Conservation (phyloP, 2,329 filamentous ascomycete genomes). For the Claviceps sorghi region DNA sequence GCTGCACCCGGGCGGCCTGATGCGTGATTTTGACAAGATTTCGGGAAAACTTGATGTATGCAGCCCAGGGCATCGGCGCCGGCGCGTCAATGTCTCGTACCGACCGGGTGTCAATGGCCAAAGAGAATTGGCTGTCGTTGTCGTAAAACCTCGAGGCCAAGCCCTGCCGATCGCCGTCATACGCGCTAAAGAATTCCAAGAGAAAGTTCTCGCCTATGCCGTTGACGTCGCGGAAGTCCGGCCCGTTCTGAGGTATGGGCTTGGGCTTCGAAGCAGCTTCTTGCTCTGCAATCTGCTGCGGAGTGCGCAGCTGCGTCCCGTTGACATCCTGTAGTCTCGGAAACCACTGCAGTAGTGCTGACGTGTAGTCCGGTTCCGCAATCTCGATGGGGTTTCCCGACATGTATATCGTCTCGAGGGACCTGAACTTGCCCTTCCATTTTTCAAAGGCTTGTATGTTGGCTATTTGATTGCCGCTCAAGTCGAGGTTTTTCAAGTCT, state of each 20-base stretch:
- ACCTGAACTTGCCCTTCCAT: conserved; percentile 68
- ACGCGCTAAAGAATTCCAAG: conserved; percentile 56
- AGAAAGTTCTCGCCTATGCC: conserved; percentile 65
- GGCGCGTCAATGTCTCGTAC: conserved; percentile 32
- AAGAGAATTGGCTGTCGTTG: conserved; percentile 56
- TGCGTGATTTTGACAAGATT: conserved; percentile 60
- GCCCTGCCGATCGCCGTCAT: conserved; percentile 53
- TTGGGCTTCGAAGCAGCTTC: conserved; percentile 35
- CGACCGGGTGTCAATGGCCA: conserved; percentile 51
- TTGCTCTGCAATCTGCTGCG: conserved; percentile 49
- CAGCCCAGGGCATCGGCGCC: conserved; percentile 47
- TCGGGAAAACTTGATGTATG: conserved; percentile 63
- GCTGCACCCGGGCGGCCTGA: conserved; percentile 43
- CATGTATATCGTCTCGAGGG: conserved; percentile 69
- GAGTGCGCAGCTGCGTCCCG: conserved; percentile 55
- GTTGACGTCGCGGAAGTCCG: conserved; percentile 60
- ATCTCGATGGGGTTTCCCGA: conserved; percentile 59
- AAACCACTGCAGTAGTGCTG: conserved; percentile 66
- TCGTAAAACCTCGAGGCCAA: conserved; percentile 61
- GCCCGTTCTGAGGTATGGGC: conserved; percentile 46
- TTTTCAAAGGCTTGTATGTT: conserved; percentile 51
- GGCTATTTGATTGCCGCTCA: conserved; percentile 69
- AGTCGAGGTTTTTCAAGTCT: conserved; percentile 73
- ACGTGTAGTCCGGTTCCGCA: conserved; percentile 43
- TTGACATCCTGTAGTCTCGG: conserved; percentile 69